Conservation (phyloP, 2,329 filamentous ascomycete genomes). For the Aspergillus cejpii region DNA sequence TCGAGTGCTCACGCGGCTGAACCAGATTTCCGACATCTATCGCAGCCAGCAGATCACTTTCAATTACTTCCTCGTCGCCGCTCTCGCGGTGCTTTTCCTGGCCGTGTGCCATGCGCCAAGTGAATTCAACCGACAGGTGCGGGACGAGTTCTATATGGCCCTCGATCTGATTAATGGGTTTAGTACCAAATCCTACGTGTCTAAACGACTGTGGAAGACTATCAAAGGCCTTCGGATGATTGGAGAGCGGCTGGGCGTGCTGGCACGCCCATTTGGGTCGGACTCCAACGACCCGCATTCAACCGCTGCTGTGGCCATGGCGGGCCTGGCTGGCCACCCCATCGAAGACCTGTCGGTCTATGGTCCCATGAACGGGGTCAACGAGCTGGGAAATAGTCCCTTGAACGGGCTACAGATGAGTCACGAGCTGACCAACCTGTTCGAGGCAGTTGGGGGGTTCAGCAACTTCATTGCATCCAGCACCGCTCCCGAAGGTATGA, state of each 20-base stretch:
- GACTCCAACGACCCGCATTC: constrained; percentile 52
- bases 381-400: constrained; percentile 48
- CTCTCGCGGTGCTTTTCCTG: constrained; percentile 57
- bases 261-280: constrained; percentile 33
- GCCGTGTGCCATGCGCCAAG: constrained; percentile 58
- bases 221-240: constrained; percentile 58
- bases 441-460: constrained; percentile 56
- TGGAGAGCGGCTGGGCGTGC: constrained; percentile 54
- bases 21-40: constrained; percentile 58
- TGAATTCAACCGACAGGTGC: constrained; percentile 54
- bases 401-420: constrained; percentile 54
- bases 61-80: constrained; percentile 61
- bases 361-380: constrained; percentile 30
- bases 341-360: constrained; percentile 53
- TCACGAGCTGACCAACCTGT: constrained; percentile 56
- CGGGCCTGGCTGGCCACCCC: constrained; percentile 56
- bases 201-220: constrained; percentile 58
- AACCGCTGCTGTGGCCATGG: constrained; percentile 59
- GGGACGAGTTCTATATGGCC: constrained; percentile 62
- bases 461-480: constrained; percentile 34
- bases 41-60: constrained; percentile 57
- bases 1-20: constrained; percentile 54
- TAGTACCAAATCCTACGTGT: constrained; percentile 55
- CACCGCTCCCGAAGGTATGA: constrained; percentile 33
- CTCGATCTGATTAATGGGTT: constrained; percentile 58